These are phyloP conservation scores for Aspergillus asperescens DNA, from an alignment of 495 filamentous ascomycete species.

Conservation along the genomic window DNA sequence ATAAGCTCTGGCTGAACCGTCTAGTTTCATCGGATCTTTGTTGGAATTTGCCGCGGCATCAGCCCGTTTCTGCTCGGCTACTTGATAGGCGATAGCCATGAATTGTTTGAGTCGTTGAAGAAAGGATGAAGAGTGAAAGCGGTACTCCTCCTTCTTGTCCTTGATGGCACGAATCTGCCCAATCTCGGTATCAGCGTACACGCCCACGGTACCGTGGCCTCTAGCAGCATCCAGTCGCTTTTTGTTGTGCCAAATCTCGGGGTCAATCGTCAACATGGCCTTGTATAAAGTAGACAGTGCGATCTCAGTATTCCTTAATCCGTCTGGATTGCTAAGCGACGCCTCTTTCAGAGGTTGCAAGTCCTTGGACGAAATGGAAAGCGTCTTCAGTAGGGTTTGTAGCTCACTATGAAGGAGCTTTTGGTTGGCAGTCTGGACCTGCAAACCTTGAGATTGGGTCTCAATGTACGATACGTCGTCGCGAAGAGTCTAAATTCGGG, in stretches of 20 bases:
- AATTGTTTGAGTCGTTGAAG: constrained; percentile 72
- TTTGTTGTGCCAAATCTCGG: constrained; percentile 57
- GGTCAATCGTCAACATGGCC: constrained; percentile 93
- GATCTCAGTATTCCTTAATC: constrained; percentile 68
- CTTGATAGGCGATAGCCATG: constrained; percentile 73
- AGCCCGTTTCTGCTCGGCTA: constrained; percentile 60
- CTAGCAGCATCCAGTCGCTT: constrained; percentile 43
- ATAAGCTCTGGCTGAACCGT: constrained; percentile 46
- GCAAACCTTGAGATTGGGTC: constrained; percentile 90
- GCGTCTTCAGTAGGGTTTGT: constrained; percentile 71
- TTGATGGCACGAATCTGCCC: constrained; percentile 88
- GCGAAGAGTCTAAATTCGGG: constrained; percentile 66
- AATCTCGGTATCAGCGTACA: constrained; percentile 71
- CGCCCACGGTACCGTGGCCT: constrained; percentile 50
- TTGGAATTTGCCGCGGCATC: constrained; percentile 45
- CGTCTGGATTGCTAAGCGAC: constrained; percentile 63
- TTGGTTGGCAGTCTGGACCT: constrained; percentile 96
- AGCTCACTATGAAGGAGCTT: constrained; percentile 88
- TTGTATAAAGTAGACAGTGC: constrained; percentile 80
- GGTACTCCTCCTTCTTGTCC: constrained; percentile 86
- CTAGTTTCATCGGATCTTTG: constrained; percentile 43
- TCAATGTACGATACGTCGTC: constrained; percentile 97
- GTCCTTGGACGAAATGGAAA: constrained; percentile 73
- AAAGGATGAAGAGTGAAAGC: constrained; percentile 63
- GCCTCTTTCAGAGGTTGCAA: constrained; percentile 67